Percentiles rank a stretch among this genome's conserved stretches.
phyloP scores from a whole-genome alignment of 257 asterid genomes.

The Capsicum chinense region DNA sequence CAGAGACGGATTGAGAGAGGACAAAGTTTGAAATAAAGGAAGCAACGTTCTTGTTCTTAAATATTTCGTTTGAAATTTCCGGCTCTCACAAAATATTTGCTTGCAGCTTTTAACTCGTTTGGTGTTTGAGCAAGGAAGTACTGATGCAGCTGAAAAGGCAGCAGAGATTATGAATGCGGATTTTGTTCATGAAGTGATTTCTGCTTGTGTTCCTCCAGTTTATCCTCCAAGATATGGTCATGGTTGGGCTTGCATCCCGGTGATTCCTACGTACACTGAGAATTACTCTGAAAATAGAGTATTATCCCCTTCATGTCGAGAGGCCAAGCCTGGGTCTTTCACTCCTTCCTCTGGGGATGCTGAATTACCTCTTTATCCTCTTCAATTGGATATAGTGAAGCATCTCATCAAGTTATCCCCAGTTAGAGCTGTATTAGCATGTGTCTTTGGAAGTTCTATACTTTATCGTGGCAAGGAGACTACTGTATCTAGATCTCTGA shows the following conservation, averaged over 20 bases:
- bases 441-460: conserved; percentile 95
- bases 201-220: conserved; percentile 99
- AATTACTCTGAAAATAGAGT: conserved; percentile 64
- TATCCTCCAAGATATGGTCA: conserved; percentile 96
- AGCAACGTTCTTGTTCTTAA: conserved; percentile 13
- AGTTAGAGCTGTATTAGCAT: conserved; percentile 95
- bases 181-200: conserved; percentile 94
- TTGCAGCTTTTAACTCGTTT: conserved; percentile 94
- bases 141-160: conserved; percentile 96
- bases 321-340: conserved; percentile 83
- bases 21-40: conserved; percentile 15
- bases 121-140: conserved; percentile 89
- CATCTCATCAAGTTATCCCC: conserved; percentile 93
- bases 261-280: conserved; percentile 73
- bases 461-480: conserved; percentile 77
- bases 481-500: conserved; percentile 69
- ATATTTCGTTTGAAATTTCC: conserved; percentile 13
- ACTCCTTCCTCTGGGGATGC: conserved; percentile 87
- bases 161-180: conserved; percentile 95
- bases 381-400: conserved; percentile 84
- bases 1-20: not conserved
- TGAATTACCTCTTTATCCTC: conserved; percentile 88
- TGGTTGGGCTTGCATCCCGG: conserved; percentile 99
- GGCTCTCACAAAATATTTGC: not conserved
- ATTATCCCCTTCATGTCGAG: conserved; percentile 77